Conservation (phyloP, 768 basidiomycete genomes). For the Coprinopsis strossmayeri region DNA sequence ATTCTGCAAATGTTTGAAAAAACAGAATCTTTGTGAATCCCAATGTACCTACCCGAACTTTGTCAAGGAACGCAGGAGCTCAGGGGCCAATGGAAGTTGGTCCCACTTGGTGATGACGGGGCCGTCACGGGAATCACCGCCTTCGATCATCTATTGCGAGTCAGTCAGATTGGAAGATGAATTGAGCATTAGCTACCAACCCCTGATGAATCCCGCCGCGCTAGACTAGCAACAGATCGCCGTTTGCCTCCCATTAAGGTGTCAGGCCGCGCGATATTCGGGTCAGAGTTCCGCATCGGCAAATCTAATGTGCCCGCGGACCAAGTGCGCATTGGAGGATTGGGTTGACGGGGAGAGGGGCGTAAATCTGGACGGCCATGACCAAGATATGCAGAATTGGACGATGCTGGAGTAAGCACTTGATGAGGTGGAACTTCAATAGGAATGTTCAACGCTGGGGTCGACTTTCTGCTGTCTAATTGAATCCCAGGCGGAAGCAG, state of each 20-base stretch:
- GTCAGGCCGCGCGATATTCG: constrained; percentile 37
- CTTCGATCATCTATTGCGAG: constrained; percentile 52
- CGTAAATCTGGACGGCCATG: constrained; percentile 66
- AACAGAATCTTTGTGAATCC: background rate
- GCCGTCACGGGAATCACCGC: constrained; percentile 60
- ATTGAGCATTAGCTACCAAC: constrained; percentile 16
- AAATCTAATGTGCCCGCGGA: constrained; percentile 77
- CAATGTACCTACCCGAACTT: constrained; percentile 73
- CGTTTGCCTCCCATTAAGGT: constrained; percentile 58
- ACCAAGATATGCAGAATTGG: constrained; percentile 37
- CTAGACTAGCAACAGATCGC: constrained; percentile 60
- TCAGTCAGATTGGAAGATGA: too few relatives aligned
- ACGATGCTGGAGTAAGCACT: constrained; percentile 32
- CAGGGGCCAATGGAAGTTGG: constrained; percentile 78
- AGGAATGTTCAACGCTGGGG: constrained; percentile 30
- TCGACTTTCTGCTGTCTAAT: constrained; percentile 30
- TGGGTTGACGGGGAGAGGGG: constrained; percentile 52
- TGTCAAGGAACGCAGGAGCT: constrained; percentile 78
- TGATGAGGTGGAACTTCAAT: constrained; percentile 47
- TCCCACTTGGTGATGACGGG: constrained; percentile 95
- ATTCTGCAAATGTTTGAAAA: constrained; percentile 44
- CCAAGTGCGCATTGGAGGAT: constrained; percentile 76
- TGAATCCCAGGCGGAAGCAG: constrained; percentile 24
- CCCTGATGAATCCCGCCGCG: constrained; percentile 70
- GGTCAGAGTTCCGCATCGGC: constrained; percentile 49